phyloP scores from a whole-genome alignment of 345 rosid species.

The Erucastrum elatum region DNA sequence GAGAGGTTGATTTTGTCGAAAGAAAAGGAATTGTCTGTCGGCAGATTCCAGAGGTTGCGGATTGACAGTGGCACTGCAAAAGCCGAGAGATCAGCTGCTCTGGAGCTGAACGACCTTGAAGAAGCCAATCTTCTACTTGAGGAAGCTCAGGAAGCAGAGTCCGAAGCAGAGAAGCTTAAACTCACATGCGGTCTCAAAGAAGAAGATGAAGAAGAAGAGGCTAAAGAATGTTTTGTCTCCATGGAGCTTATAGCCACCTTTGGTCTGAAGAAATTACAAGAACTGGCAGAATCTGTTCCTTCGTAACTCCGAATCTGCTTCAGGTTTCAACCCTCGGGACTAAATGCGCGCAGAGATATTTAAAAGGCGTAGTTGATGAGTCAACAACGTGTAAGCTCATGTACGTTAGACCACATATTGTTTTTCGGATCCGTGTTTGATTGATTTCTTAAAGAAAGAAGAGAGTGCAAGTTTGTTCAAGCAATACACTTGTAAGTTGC shows the following conservation, averaged over 20 bases:
- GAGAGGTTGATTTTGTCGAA: conserved; percentile 60
- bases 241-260: conserved; percentile 73
- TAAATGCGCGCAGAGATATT: not conserved
- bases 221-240: conserved; percentile 60
- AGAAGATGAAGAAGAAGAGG: conserved; percentile 44
- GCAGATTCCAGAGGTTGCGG: conserved; percentile 71
- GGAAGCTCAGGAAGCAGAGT: conserved; percentile 76
- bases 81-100: conserved; percentile 79
- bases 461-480: conserved; percentile 7
- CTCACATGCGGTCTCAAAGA: conserved; percentile 48
- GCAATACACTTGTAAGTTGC: not conserved
- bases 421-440: conserved; percentile 17
- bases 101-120: conserved; percentile 67
- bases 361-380: not conserved
- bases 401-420: conserved; percentile 2
- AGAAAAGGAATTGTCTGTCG: conserved; percentile 73
- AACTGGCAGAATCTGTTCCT: conserved; percentile 51
- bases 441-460: conserved; percentile 11
- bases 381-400: not conserved
- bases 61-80: conserved; percentile 60
- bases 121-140: conserved; percentile 74
- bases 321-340: not conserved
- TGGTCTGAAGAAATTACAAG: conserved; percentile 57
- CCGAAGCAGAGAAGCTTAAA: conserved; percentile 68
- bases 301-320: conserved; percentile 17